Percentiles rank a stretch among this genome's conserved stretches.
Evolutionary conservation across 257 asterid genomes (phyloP).

Genomic region (Jaltomata sinuosa): DNA sequence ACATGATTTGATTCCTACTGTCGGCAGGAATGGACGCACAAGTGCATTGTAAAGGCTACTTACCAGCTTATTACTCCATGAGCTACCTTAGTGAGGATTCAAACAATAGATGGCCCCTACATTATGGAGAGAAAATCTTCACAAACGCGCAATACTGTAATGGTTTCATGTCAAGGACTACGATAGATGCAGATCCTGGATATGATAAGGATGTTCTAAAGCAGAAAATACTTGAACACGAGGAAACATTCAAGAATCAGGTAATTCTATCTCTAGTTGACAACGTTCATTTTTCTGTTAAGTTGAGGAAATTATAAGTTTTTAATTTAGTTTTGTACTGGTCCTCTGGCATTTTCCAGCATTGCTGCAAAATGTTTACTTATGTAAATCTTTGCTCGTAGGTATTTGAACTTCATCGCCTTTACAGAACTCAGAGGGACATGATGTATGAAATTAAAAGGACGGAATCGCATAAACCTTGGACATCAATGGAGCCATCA

Average conservation of each 20-base stretch:
- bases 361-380: constrained; percentile 4
- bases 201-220: constrained; percentile 66
- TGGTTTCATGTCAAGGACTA: constrained; percentile 41
- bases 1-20: neutral
- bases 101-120: constrained; percentile 68
- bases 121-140: constrained; percentile 49
- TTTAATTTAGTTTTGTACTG: neutral
- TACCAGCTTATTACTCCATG: constrained; percentile 69
- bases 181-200: constrained; percentile 42
- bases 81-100: constrained; percentile 88
- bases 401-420: constrained; percentile 88
- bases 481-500: constrained; percentile 64
- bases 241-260: constrained; percentile 78
- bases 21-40: constrained; percentile 82
- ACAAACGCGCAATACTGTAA: constrained; percentile 53
- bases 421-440: constrained; percentile 80
- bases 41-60: constrained; percentile 60
- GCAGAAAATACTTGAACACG: constrained; percentile 94
- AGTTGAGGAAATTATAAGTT: neutral
- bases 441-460: constrained; percentile 76
- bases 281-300: neutral
- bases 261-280: constrained; percentile 23
- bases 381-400: constrained; percentile 11
- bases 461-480: constrained; percentile 33
- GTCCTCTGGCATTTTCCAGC: neutral